phyloP scores from a whole-genome alignment of 352 stramenopile genomes.

The Phytopythium helicoides region DNA sequence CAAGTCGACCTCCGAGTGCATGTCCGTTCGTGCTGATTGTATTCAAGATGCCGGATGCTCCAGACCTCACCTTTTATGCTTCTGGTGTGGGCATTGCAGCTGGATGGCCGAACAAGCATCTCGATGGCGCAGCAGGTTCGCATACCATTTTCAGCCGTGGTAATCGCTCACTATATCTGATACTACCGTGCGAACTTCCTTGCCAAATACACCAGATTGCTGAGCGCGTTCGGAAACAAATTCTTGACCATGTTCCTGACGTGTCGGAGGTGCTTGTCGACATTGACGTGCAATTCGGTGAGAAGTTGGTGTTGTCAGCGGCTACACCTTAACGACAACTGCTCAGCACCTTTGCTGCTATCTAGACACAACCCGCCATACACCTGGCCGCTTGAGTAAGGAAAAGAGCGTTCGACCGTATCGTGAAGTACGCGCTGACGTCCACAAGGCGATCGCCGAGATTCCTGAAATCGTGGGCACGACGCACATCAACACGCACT shows the following conservation, averaged over 20 bases:
- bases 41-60: neutral
- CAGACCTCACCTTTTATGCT: conserved; percentile 4
- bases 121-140: conserved; percentile 80
- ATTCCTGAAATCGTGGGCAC: conserved; percentile 71
- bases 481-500: conserved; percentile 84
- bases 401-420: conserved; percentile 73
- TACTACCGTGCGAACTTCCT: neutral
- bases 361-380: neutral
- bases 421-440: conserved; percentile 69
- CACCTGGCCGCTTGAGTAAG: neutral
- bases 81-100: conserved; percentile 14
- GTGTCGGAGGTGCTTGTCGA: conserved; percentile 89
- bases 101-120: conserved; percentile 77
- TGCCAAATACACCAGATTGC: conserved; percentile 38
- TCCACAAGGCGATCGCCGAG: conserved; percentile 49
- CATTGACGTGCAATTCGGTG: conserved; percentile 76
- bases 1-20: conserved; percentile 84
- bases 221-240: conserved; percentile 62
- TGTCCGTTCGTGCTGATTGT: conserved; percentile 32
- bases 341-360: neutral
- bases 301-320: neutral
- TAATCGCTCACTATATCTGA: too few species aligned
- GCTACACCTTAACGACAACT: neutral
- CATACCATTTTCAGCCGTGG: too few species aligned
- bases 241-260: conserved; percentile 61